Evolutionary conservation across 768 basidiomycete species (phyloP).

Genomic region (Tylopilus vinaceipallidus): DNA sequence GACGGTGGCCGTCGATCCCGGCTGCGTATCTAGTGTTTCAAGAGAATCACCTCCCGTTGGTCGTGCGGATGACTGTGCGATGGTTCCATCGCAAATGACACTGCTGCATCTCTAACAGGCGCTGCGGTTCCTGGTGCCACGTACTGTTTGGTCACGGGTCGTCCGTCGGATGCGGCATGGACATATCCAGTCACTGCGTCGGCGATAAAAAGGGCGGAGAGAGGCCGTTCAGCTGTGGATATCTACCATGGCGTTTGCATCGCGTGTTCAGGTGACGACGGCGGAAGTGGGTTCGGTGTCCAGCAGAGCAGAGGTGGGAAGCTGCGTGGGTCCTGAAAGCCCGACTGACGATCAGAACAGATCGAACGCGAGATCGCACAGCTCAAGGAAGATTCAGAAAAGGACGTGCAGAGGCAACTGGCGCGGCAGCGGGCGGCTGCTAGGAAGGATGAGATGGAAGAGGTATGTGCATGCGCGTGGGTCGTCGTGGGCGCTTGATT

Average conservation of each 20-base stretch:
- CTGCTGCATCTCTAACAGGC: no score
- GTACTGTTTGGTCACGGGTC: not conserved
- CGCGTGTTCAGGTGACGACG: not conserved
- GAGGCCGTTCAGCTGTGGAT: not conserved
- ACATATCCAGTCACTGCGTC: no score
- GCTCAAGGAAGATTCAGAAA: conserved; percentile 20
- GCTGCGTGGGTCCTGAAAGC: no score
- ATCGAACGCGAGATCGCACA: conserved; percentile 23
- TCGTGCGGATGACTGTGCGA: no score
- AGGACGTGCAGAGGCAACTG: conserved; percentile 23
- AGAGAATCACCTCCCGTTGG: no score
- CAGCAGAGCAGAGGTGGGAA: conserved; percentile 18
- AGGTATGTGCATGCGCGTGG: conserved; percentile 7
- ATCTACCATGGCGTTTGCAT: conserved; percentile 4
- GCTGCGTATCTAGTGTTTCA: no score
- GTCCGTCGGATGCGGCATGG: not conserved
- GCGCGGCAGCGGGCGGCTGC: conserved; percentile 15
- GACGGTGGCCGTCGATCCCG: no score
- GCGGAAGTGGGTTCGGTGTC: not conserved
- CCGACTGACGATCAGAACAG: conserved; percentile 7
- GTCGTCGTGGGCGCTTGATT: no score
- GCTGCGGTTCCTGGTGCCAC: no score
- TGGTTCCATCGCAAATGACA: not conserved
- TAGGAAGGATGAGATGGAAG: not conserved
- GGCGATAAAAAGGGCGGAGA: conserved; percentile 6